A percentile compares a stretch with the other conserved stretches of the same genome.
Conservation (phyloP, 495 filamentous ascomycete species). For the Penicillium nucicola region DNA sequence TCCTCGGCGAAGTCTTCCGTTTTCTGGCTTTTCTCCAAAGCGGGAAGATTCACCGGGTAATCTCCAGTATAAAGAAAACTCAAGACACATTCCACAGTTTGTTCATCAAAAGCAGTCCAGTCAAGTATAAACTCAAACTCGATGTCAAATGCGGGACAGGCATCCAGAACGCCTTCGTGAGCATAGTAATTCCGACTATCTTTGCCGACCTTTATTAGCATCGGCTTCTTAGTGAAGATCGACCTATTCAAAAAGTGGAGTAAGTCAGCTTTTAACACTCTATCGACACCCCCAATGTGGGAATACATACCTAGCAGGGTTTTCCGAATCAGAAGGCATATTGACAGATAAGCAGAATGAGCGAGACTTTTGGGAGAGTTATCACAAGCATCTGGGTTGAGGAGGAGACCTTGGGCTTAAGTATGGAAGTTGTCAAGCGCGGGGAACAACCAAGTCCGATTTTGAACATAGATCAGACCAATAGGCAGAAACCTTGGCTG, state of each 20-base stretch:
- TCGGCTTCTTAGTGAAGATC: neutral
- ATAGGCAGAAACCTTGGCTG: too few relatives aligned
- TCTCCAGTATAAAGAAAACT: constrained; percentile 8
- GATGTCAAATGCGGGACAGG: constrained; percentile 2
- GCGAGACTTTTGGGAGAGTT: too few relatives aligned
- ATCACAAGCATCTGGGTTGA: too few relatives aligned
- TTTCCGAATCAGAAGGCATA: neutral
- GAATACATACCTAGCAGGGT: neutral
- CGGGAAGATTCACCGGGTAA: neutral
- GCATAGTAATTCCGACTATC: neutral
- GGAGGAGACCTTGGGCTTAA: too few relatives aligned
- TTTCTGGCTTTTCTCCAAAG: neutral
- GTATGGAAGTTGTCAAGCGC: too few relatives aligned
- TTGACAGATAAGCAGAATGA: neutral
- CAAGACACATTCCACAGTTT: constrained; percentile 12
- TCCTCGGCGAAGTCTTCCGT: neutral
- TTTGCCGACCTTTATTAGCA: constrained; percentile 2
- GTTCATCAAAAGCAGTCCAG: constrained; percentile 8
- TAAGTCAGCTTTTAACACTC: neutral
- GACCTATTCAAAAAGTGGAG: neutral
- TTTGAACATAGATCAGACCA: too few relatives aligned
- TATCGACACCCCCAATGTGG: too few relatives aligned
- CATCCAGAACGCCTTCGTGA: constrained; percentile 1
- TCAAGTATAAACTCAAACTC: neutral
- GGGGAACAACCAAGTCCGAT: too few relatives aligned